phyloP scores from a whole-genome alignment of 2,329 filamentous ascomycete genomes.

The Epichloe sylvatica region DNA sequence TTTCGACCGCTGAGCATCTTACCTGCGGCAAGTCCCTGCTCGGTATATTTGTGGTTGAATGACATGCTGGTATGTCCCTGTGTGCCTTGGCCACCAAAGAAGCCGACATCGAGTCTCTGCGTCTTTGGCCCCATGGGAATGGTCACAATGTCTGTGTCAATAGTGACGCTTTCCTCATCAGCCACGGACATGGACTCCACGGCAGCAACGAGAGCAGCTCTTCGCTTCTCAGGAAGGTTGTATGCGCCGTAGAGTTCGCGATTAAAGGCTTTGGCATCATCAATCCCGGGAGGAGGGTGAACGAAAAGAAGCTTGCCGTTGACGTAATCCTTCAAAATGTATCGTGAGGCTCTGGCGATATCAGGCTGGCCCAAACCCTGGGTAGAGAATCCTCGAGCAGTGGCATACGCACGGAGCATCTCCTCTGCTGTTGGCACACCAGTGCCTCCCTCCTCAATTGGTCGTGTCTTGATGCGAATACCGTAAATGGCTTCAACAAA shows the following conservation, averaged over 20 bases:
- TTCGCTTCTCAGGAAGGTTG: constrained; percentile 71
- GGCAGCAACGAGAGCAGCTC: constrained; percentile 44
- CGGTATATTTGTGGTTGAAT: constrained; percentile 79
- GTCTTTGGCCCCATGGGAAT: constrained; percentile 57
- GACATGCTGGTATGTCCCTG: constrained; percentile 60
- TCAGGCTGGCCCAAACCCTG: constrained; percentile 83
- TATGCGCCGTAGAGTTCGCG: constrained; percentile 70
- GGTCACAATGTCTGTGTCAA: constrained; percentile 33
- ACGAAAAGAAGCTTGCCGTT: constrained; percentile 90
- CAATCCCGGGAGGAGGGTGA: constrained; percentile 64
- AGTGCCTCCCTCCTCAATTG: constrained; percentile 83
- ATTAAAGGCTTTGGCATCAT: constrained; percentile 71
- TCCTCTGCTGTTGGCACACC: constrained; percentile 76
- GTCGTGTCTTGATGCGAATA: constrained; percentile 69
- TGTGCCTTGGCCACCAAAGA: constrained; percentile 58
- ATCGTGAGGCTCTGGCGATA: constrained; percentile 78
- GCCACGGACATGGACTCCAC: constrained; percentile 32
- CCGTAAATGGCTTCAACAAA: constrained; percentile 93
- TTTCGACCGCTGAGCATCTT: constrained; percentile 76
- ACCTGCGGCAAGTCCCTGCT: constrained; percentile 47
- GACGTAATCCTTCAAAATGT: constrained; percentile 92
- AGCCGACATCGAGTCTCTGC: constrained; percentile 67
- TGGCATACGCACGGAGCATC: constrained; percentile 72
- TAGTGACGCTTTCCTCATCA: constrained; percentile 16
- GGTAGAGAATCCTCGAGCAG: constrained; percentile 79